Base-by-base conservation (phyloP, 768 basidiomycete species). In the button mushroom (Agaricus bisporus) region DNA sequence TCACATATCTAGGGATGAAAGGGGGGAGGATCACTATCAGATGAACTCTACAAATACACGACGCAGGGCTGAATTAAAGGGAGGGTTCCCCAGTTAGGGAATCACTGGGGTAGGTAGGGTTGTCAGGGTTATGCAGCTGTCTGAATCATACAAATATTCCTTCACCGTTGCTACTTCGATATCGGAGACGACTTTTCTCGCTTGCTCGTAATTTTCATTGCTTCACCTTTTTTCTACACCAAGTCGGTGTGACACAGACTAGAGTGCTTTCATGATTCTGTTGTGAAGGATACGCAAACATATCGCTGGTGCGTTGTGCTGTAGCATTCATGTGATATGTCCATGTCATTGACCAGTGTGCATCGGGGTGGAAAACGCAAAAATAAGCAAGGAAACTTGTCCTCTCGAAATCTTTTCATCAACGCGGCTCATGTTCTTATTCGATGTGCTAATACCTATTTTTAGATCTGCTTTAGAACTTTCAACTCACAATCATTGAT, bases 1-100 rank as follows among this genome's bases (percentile, higher is more conserved):
- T 54, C 52, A 48, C 45, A 37, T 47, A 41, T 26, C 45, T 20
- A 47, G 52, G 44, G 45, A 54, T 39, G 44, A 11, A n/a, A 35
- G 14, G 28, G 38, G 38, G 11, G 20, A 11, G 52, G 52, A 47
- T 54, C 47, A 45, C 26, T 54, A 47, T 17, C 25, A 11, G 36
- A 47, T 53, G 25, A 45, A 41, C 28, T 54, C 28, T 41, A 11
- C 25, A 39, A 29, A 11, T 47, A 39, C n/a, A 29, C 18, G 32
- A 7, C 32, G 26, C 45, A 54, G 45, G 45, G 52, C 26, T 39
- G 36, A 8, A 12, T 17, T 17, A 38, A 50, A 50, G 47, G 39
- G 45, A 45, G 25, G 41, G 32, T 54, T 39, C 26, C 45, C 46
- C 37, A 38, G 28, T 44, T 25, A 12, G 42, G 38, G 18, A 32